phyloP scores from a whole-genome alignment of 1,284 basidiomycete species.

The Grifola frondosa region DNA sequence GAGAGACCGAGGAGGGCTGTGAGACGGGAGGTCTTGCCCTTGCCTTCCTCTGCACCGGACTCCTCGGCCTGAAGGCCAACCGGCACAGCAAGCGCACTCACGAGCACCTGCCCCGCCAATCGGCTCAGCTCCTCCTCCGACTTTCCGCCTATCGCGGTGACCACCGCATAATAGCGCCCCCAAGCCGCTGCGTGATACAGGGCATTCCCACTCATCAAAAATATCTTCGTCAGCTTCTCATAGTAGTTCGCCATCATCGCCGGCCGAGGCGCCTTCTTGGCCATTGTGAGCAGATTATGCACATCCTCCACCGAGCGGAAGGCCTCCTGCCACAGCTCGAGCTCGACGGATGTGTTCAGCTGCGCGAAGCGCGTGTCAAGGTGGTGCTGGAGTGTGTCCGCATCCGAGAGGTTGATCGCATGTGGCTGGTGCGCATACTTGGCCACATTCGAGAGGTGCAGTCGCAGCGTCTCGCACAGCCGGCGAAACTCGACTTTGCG shows the following conservation, averaged over 20 bases:
- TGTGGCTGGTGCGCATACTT: conserved; percentile 96
- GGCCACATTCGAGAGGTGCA: conserved; percentile 92
- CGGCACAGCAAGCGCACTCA: conserved; percentile 93
- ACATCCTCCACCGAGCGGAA: conserved; percentile 99
- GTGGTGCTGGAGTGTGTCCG: conserved; percentile 95
- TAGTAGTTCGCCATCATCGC: conserved; percentile 99
- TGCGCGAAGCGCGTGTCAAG: conserved; percentile 98
- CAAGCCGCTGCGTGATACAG: conserved; percentile 98
- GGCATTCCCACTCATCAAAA: conserved; percentile 90
- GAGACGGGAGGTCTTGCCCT: conserved; percentile 75
- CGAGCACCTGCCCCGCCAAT: conserved; percentile 89
- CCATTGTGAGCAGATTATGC: conserved; percentile 91
- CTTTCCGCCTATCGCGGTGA: conserved; percentile 66
- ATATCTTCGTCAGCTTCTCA: conserved; percentile 96
- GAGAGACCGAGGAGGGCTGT: conserved; percentile 86
- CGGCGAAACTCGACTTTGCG: conserved; percentile 98
- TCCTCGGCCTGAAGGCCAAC: conserved; percentile 73
- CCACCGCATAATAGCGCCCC: conserved; percentile 80
- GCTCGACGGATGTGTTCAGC: conserved; percentile 96
- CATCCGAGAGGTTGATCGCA: conserved; percentile 96
- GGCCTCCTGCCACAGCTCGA: conserved; percentile 99
- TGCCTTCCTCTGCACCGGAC: conserved; percentile 63
- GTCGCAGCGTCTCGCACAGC: conserved; percentile 93
- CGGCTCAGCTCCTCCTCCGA: conserved; percentile 79
- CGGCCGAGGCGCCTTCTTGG: conserved; percentile 89